phyloP scores from a whole-genome alignment of 2,329 filamentous ascomycete species.

The Iodosphaeria phyllophila region DNA sequence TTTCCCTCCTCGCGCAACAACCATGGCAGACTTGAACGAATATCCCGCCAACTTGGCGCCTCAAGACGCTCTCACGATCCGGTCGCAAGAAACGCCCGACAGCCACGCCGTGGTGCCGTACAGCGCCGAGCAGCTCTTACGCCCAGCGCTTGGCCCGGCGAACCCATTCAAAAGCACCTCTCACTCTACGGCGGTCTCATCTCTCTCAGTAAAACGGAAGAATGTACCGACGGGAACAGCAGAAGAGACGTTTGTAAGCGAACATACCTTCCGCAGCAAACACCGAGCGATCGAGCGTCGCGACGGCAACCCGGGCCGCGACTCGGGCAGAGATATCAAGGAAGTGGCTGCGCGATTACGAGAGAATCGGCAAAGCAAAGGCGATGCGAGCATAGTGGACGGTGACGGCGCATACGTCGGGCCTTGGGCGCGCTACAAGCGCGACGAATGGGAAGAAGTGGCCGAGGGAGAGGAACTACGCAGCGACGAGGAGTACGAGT shows the following conservation, averaged over 20 bases:
- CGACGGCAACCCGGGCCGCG: conserved; percentile 35
- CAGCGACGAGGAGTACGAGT: conserved; percentile 63
- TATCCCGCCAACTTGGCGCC: conserved; percentile 50
- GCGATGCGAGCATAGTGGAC: conserved; percentile 66
- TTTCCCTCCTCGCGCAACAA: too few species aligned
- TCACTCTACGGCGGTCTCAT: conserved; percentile 20
- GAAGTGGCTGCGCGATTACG: conserved; percentile 49
- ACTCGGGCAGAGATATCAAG: conserved; percentile 41
- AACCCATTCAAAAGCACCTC: conserved; percentile 57
- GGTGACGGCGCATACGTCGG: conserved; percentile 80
- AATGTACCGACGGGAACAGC: conserved; percentile 74
- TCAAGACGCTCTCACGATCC: conserved; percentile 41
- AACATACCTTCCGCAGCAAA: conserved; percentile 74
- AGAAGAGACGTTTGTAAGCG: conserved; percentile 75
- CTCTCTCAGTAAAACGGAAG: too few species aligned
- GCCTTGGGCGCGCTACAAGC: conserved; percentile 76
- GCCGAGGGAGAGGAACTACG: conserved; percentile 57
- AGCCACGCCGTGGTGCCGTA: conserved; percentile 45
- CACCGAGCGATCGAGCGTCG: conserved; percentile 72
- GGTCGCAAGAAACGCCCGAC: conserved; percentile 32
- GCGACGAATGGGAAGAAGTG: conserved; percentile 57
- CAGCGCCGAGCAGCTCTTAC: conserved; percentile 54
- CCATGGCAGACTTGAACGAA: conserved; percentile 41
- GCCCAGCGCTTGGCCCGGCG: conserved; percentile 45
- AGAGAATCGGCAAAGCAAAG: conserved; percentile 67